Conservation (phyloP, 2,329 filamentous ascomycete species). For the Hymenoscyphus salicellus region DNA sequence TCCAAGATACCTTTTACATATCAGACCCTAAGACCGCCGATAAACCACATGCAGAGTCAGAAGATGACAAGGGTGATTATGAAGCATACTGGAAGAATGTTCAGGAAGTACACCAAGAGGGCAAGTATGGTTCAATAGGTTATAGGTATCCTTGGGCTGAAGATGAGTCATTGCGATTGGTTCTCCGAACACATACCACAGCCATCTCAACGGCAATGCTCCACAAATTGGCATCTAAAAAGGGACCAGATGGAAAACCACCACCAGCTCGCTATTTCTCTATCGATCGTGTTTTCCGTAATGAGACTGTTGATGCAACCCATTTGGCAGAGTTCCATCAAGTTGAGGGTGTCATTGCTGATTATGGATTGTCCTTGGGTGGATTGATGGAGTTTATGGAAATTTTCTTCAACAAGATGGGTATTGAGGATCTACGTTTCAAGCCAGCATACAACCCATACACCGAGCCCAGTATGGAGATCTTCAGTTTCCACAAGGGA, state of each 20-base stretch:
- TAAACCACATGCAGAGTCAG: conserved; percentile 55
- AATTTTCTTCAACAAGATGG: conserved; percentile 95
- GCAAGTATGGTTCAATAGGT: conserved; percentile 91
- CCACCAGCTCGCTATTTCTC: conserved; percentile 90
- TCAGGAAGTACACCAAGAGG: conserved; percentile 79
- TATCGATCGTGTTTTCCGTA: conserved; percentile 96
- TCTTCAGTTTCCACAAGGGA: conserved; percentile 91
- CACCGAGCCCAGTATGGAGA: conserved; percentile 96
- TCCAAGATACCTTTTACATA: conserved; percentile 99
- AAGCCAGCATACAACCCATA: conserved; percentile 97
- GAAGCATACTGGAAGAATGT: conserved; percentile 86
- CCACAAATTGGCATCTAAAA: conserved; percentile 79
- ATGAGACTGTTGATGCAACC: conserved; percentile 94
- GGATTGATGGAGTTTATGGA: conserved; percentile 93
- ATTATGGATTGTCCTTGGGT: conserved; percentile 88
- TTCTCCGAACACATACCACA: conserved; percentile 94
- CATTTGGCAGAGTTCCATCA: conserved; percentile 98
- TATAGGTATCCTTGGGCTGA: conserved; percentile 93
- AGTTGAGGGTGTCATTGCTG: conserved; percentile 96
- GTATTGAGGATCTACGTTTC: conserved; percentile 81
- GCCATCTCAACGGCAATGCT: conserved; percentile 88
- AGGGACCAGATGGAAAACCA: conserved; percentile 65
- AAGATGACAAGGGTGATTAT: conserved; percentile 64
- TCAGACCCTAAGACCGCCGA: conserved; percentile 80
- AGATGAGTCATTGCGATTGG: conserved; percentile 80